Conservation (phyloP, 2,329 filamentous ascomycete species). For the Aspergillus sergii region DNA sequence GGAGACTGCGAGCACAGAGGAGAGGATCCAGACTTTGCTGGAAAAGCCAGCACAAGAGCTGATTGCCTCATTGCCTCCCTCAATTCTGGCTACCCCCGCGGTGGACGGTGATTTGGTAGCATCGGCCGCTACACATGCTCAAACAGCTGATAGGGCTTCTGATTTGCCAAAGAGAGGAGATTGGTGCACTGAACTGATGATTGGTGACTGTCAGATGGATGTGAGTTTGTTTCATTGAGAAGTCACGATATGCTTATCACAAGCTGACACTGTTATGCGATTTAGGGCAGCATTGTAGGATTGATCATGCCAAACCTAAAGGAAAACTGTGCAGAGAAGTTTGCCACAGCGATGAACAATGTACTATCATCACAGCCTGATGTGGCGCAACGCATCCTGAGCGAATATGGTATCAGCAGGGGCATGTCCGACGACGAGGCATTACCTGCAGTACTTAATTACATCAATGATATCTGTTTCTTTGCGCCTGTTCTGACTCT, state of each 20-base stretch:
- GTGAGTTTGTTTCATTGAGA: constrained; percentile 31
- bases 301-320: constrained; percentile 30
- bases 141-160: constrained; percentile 25
- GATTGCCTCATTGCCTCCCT: constrained; percentile 42
- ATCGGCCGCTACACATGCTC: constrained; percentile 25
- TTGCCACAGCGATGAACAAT: constrained; percentile 24
- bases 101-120: constrained; percentile 49
- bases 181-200: constrained; percentile 52
- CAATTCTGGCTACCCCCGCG: constrained; percentile 38
- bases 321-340: constrained; percentile 24
- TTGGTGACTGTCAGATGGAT: constrained; percentile 54
- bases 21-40: constrained; percentile 47
- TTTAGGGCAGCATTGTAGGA: constrained; percentile 32
- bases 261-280: background rate
- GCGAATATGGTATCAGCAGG: constrained; percentile 44
- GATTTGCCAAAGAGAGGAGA: constrained; percentile 42
- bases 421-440: constrained; percentile 45
- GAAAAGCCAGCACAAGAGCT: constrained; percentile 46
- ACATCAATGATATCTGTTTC: constrained; percentile 51
- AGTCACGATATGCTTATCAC: background rate
- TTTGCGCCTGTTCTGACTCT: constrained; percentile 47
- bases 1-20: constrained; percentile 36
- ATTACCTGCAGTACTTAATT: constrained; percentile 45
- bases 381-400: constrained; percentile 32
- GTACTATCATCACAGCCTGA: constrained; percentile 26